A percentile compares a stretch with the other conserved stretches of the same genome.
These are phyloP conservation scores for Drechslerella stenobrocha DNA, from an alignment of 2,329 filamentous ascomycete genomes.

Conservation along the genomic window DNA sequence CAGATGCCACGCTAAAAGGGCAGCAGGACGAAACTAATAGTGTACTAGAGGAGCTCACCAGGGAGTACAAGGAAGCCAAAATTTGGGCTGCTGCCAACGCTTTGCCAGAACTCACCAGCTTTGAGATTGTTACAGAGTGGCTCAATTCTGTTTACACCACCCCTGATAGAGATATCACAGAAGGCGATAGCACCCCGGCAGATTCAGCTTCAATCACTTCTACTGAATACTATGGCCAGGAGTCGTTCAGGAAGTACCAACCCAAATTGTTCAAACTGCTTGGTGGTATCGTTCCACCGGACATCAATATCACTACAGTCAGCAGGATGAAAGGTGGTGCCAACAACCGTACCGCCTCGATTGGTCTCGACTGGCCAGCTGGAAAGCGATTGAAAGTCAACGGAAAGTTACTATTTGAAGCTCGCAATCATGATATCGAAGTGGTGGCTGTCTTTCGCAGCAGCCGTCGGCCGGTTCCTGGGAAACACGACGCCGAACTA, in stretches of 20 bases:
- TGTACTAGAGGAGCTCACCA: conserved; percentile 2
- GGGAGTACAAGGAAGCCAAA: conserved; percentile 16
- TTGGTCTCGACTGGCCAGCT: conserved; percentile 37
- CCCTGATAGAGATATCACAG: conserved; percentile 17
- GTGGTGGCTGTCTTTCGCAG: conserved; percentile 35
- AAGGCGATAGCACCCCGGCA: conserved; percentile 19
- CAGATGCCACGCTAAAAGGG: no score
- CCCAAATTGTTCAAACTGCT: conserved; percentile 40
- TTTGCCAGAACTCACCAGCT: conserved; percentile 3
- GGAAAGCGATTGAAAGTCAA: conserved; percentile 24
- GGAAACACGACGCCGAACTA: conserved; percentile 16
- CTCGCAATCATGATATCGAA: conserved; percentile 17
- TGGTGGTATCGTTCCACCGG: conserved; percentile 20
- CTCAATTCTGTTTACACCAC: conserved; percentile 15
- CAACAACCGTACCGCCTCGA: conserved; percentile 35
- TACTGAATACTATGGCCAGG: conserved; percentile 41
- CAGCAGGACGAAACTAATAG: not conserved
- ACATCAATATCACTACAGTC: conserved; percentile 21
- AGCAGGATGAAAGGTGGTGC: conserved; percentile 43
- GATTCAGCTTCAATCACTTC: conserved; percentile 37
- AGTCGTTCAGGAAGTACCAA: conserved; percentile 33
- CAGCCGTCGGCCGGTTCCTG: conserved; percentile 17
- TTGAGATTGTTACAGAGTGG: conserved; percentile 22
- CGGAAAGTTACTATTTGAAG: conserved; percentile 12
- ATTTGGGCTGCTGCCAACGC: not conserved